Evolutionary conservation across 805 yeast species (phyloP).

Genomic region (Vanderwaltozyma polyspora): DNA sequence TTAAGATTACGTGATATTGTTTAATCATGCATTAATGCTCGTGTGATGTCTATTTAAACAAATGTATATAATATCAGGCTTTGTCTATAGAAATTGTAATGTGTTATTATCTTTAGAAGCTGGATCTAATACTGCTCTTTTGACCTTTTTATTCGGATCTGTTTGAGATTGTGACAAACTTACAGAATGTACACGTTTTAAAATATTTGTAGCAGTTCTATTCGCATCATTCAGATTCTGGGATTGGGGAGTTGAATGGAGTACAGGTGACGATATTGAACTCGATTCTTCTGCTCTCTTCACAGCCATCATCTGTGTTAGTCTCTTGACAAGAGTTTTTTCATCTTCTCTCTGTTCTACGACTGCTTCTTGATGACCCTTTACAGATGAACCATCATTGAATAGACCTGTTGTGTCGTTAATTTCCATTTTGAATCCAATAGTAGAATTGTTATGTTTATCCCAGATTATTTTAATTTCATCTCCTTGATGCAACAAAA

Average conservation of each 20-base stretch:
- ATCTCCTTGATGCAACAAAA: constrained; percentile 54
- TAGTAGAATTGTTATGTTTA: constrained; percentile 35
- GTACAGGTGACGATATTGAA: not conserved
- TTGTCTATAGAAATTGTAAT: constrained; percentile 11
- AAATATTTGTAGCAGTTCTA: not conserved
- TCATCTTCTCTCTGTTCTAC: constrained; percentile 20
- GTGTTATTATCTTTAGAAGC: constrained; percentile 11
- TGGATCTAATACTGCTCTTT: constrained; percentile 25
- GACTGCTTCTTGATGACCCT: constrained; percentile 8
- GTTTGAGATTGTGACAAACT: constrained; percentile 18
- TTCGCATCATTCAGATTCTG: not conserved
- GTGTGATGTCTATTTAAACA: too few species aligned
- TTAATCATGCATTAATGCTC: too few species aligned
- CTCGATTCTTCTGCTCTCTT: constrained; percentile 7
- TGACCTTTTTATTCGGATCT: constrained; percentile 19
- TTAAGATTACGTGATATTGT: too few species aligned
- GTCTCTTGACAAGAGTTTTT: constrained; percentile 10
- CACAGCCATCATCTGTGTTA: constrained; percentile 14
- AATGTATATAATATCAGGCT: too few species aligned
- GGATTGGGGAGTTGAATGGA: too few species aligned
- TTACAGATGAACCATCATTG: constrained; percentile 33
- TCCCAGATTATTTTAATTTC: constrained; percentile 56
- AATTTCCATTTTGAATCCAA: constrained; percentile 44
- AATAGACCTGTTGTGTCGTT: constrained; percentile 56
- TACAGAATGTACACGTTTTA: constrained; percentile 19